These are phyloP conservation scores for Apiospora aurea DNA, from an alignment of 2,329 filamentous ascomycete species.

Conservation along the genomic window DNA sequence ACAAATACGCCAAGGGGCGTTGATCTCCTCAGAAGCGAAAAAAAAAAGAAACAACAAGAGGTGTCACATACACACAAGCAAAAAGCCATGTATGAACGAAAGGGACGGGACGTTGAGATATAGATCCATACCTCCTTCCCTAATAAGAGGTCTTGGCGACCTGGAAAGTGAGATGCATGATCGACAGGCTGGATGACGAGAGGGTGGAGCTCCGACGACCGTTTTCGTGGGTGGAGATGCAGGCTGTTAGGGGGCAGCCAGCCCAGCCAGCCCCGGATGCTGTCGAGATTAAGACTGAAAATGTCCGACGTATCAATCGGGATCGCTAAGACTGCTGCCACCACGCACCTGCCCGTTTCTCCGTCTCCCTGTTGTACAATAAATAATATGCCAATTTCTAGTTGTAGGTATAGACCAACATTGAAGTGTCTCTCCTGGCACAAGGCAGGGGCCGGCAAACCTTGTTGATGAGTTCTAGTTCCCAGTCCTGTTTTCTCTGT, in stretches of 20 bases:
- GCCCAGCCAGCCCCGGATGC: constrained; percentile 6
- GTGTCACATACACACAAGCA: neutral
- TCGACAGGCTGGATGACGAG: constrained; percentile 20
- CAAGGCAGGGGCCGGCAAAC: neutral
- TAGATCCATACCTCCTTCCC: neutral
- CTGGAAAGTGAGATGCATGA: constrained; percentile 7
- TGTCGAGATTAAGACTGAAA: constrained; percentile 21
- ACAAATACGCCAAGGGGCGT: neutral
- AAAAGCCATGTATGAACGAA: neutral
- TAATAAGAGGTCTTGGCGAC: neutral
- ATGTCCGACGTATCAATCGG: constrained; percentile 16
- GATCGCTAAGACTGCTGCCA: neutral
- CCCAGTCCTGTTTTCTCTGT: neutral
- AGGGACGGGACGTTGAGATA: neutral
- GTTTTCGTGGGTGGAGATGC: constrained; percentile 13
- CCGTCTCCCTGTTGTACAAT: neutral
- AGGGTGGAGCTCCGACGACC: constrained; percentile 10
- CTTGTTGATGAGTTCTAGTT: neutral
- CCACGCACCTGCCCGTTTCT: neutral
- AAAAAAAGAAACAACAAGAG: neutral
- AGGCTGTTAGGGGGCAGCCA: neutral
- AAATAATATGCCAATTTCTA: no score
- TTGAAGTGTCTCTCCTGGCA: neutral
- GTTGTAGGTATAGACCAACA: no score
- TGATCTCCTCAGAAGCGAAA: neutral